Evolutionary conservation across 2,329 filamentous ascomycete species (phyloP), one percentile per base, ranked within the genome.

Genomic region (Fusarium luffae): DNA sequence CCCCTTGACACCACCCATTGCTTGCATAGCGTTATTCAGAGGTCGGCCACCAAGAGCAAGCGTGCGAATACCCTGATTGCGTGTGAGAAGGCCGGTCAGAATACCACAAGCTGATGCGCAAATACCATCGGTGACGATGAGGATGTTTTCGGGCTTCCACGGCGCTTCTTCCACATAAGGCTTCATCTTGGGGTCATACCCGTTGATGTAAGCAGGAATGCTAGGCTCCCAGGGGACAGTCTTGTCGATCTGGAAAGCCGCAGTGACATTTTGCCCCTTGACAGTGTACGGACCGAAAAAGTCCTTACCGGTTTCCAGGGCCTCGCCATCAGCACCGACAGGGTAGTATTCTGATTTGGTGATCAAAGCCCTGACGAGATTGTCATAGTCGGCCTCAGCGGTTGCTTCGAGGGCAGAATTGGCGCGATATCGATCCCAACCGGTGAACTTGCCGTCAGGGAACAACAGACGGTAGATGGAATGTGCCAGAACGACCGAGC

Each of bases 1-100:
- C 32, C 90, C 90, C 72, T 90, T 89, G 49, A 88, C 85, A n/a
- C 89, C 90, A n/a, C 89, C 89, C 19, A 90, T 82, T 7, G 83
- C 85, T 79, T 91, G 88, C 80, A 90, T 91, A 1, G 85, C 84
- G 0, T 79, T 79, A 1, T 81, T 72, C 13, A 79, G 78, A 0
- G 89, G 85, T 2, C 87, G 85, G 3, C 90, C 90, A 12, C 90
- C 90, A n/a, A 90, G 81, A 3, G 84, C 83, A 27, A 91, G 55
- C 2, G 73, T 75, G 16, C 73, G 73, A 32, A 75, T 58, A 4
- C 58, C 61, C 37, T 75, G 49, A 19, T 82, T 59, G 84, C 85
- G 73, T 11, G 69, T 74, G 9, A 75, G 58, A 34, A 75, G 66
- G 7, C 71, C 73, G 8, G 81, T 74, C 19, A 75, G 16, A 40